Evolutionary conservation across 1,284 basidiomycete genomes (phyloP).

Genomic region (Cutaneotrichosporon dermatis): DNA sequence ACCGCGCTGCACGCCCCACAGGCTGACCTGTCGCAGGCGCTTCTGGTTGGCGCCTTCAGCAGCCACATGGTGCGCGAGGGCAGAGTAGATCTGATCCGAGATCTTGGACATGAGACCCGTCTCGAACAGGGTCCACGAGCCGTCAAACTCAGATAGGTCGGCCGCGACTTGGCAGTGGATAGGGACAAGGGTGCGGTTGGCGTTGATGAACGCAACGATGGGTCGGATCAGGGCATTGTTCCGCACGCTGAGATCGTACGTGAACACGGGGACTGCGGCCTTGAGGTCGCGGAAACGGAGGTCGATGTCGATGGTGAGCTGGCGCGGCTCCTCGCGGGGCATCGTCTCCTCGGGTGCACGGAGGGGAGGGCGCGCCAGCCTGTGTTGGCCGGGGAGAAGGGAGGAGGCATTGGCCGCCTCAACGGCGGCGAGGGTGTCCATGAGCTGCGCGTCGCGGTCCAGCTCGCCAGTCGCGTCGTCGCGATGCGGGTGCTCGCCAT

Average conservation of each 20-base stretch:
- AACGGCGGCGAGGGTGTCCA: constrained; percentile 51
- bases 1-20: constrained; percentile 74
- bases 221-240: constrained; percentile 94
- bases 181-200: constrained; percentile 84
- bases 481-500: constrained; percentile 38
- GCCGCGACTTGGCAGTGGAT: constrained; percentile 82
- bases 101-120: constrained; percentile 44
- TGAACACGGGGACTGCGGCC: constrained; percentile 88
- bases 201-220: constrained; percentile 98
- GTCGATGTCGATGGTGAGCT: constrained; percentile 83
- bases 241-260: constrained; percentile 78
- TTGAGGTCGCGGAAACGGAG: constrained; percentile 93
- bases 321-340: constrained; percentile 24
- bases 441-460: constrained; percentile 44
- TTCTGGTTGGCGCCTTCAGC: constrained; percentile 75
- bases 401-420: constrained; percentile 32
- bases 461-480: constrained; percentile 24
- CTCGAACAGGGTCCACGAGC: constrained; percentile 66
- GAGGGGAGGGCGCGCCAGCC: constrained; percentile 79
- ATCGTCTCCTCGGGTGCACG: constrained; percentile 58
- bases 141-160: constrained; percentile 74
- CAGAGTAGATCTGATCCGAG: constrained; percentile 65
- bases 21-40: constrained; percentile 75
- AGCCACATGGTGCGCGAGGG: constrained; percentile 84
- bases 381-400: constrained; percentile 81